A percentile compares a stretch with the other conserved stretches of the same genome.
Conservation (phyloP, 257 asterid species). For the Petunia axillaris region DNA sequence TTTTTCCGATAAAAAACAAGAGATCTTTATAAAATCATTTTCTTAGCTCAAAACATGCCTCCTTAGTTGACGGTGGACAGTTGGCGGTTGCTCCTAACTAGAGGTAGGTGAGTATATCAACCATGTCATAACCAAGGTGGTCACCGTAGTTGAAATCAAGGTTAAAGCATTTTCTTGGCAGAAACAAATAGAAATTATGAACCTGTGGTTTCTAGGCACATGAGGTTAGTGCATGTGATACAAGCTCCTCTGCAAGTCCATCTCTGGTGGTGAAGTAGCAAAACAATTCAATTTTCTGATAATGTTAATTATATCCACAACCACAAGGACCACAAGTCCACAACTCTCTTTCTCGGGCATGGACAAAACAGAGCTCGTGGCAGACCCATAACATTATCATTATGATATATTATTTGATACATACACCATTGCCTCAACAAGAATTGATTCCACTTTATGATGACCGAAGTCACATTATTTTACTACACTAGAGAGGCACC, state of each 20-base stretch:
- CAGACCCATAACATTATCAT: neutral
- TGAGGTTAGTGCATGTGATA: neutral
- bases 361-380: neutral
- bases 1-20: too few relatives aligned
- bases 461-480: neutral
- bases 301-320: neutral
- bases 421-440: neutral
- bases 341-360: too few relatives aligned
- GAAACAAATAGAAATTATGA: too few relatives aligned
- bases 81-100: too few relatives aligned
- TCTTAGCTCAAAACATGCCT: too few relatives aligned
- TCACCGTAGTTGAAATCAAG: too few relatives aligned
- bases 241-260: neutral
- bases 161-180: too few relatives aligned
- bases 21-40: too few relatives aligned
- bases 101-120: neutral
- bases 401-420: neutral
- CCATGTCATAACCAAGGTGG: too few relatives aligned
- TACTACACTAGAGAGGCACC: neutral
- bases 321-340: too few relatives aligned
- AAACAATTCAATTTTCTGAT: neutral
- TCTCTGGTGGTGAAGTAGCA: neutral
- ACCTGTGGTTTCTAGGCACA: neutral
- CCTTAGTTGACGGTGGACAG: too few relatives aligned
- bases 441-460: constrained; percentile 12